These are phyloP conservation scores for Ceratocystis harringtonii DNA, from an alignment of 2,329 filamentous ascomycete species.

Conservation along the genomic window DNA sequence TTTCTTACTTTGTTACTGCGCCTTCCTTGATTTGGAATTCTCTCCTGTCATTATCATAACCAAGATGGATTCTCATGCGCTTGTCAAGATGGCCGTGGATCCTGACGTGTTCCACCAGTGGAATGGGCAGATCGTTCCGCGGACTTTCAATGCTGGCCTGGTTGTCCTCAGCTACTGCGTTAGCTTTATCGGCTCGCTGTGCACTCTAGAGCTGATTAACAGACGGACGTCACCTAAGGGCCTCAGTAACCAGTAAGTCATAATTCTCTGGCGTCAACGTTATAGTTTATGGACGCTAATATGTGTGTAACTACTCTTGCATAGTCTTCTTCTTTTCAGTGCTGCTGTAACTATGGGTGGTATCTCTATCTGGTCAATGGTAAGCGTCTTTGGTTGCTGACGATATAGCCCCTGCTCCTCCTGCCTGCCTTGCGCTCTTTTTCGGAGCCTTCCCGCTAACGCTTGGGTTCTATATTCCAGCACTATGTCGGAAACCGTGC, in stretches of 20 bases:
- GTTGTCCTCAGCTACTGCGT: slow-evolving; percentile 61
- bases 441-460: no score
- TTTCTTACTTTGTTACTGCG: background rate
- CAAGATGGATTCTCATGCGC: background rate
- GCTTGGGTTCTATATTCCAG: slow-evolving; percentile 25
- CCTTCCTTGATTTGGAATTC: background rate
- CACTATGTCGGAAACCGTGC: slow-evolving; percentile 75
- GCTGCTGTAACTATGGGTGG: slow-evolving; percentile 59
- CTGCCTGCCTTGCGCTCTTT: slow-evolving; percentile 10
- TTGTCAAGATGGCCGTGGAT: background rate
- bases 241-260: slow-evolving; percentile 49
- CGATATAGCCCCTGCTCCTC: background rate
- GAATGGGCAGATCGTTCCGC: slow-evolving; percentile 32
- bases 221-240: slow-evolving; percentile 55
- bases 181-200: slow-evolving; percentile 61
- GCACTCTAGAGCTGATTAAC: slow-evolving; percentile 70
- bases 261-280: background rate
- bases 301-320: background rate
- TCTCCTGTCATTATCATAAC: background rate
- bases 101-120: slow-evolving; percentile 28
- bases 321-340: slow-evolving; percentile 46
- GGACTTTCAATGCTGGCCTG: slow-evolving; percentile 42
- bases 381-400: slow-evolving; percentile 21
- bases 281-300: background rate
- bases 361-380: slow-evolving; percentile 60